Base-by-base conservation (phyloP, 805 yeast genomes). In the Brettanomyces naardenensis region DNA sequence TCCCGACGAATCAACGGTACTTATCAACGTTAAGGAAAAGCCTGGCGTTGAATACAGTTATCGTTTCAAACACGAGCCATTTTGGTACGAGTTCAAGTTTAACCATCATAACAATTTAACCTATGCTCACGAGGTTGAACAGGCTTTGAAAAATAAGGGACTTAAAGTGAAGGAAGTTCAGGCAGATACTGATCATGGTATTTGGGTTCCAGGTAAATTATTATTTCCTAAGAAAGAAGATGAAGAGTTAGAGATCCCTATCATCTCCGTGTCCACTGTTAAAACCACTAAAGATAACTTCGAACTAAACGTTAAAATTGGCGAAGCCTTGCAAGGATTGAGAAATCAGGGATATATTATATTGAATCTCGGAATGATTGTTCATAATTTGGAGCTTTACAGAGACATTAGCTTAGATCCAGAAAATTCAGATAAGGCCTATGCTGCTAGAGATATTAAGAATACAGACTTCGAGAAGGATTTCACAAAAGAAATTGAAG, bases 121-220 rank as follows among this genome's bases (percentile, higher is more conserved):
- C 7, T 30, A 17, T 30, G 10, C 33, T 10, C 6, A 15, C 6
- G 33, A 30, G 14, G n/a, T 30, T 18, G 21, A 15, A 13, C 13
- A 15, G 6, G 7, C 19, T 7, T n/a, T 30, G 14, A 6, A 30
- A 18, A 19, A 18, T 7, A 6, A 10, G 6, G 33, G 21, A 10
- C 13, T 30, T 10, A 30, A 30, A 30, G 19, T 18, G 13, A n/a
- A 30, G 21, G 22, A 30, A 10, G 7, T 18, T 6, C 13, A 17
- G 6, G 10, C 13, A 6, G 33, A 18, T 18, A 30, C 33, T 17
- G 33, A 30, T 21, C 33, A 30, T 30, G 33, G 33, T 15, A 18
- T 30, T 18, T 30, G 33, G 33, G 33, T 30, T 30, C 33, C 33
- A 14, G 19, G 22, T 7, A 30, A 30, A 21, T 15, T 30, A 6